These are phyloP conservation scores for Emericellopsis cladophorae DNA, from an alignment of 2,329 filamentous ascomycete species.

Conservation along the genomic window DNA sequence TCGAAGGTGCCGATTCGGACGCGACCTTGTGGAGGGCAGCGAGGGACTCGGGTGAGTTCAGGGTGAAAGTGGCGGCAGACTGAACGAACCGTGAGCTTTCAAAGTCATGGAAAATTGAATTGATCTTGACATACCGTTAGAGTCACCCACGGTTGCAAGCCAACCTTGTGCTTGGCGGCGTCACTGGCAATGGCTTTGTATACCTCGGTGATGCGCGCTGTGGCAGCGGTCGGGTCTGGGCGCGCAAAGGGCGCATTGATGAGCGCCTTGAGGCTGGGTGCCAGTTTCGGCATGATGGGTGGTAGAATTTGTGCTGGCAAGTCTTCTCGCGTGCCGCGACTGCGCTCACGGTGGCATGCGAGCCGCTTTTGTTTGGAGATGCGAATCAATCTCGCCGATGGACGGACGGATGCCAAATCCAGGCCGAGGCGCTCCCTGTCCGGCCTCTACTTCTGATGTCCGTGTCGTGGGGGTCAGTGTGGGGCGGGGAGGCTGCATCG, in stretches of 20 bases:
- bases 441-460: no score
- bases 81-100: conserved; percentile 14
- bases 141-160: conserved; percentile 51
- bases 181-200: conserved; percentile 52
- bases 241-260: conserved; percentile 58
- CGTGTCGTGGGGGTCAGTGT: no score
- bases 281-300: conserved; percentile 56
- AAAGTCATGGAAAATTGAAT: no score
- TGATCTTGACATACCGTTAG: conserved; percentile 40
- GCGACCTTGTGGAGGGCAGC: conserved; percentile 45
- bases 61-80: conserved; percentile 73
- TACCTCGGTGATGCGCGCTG: conserved; percentile 48
- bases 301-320: no score
- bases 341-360: no score
- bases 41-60: conserved; percentile 73
- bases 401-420: no score
- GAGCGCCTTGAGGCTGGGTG: conserved; percentile 56
- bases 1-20: conserved; percentile 6
- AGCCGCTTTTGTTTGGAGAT: no score
- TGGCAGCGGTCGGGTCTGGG: conserved; percentile 52
- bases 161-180: conserved; percentile 49
- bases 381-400: no score
- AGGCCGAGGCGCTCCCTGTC: no score
- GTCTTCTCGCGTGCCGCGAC: no score
- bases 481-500: not conserved